Conservation (phyloP, 345 rosid genomes). For the Brassica carinata region DNA sequence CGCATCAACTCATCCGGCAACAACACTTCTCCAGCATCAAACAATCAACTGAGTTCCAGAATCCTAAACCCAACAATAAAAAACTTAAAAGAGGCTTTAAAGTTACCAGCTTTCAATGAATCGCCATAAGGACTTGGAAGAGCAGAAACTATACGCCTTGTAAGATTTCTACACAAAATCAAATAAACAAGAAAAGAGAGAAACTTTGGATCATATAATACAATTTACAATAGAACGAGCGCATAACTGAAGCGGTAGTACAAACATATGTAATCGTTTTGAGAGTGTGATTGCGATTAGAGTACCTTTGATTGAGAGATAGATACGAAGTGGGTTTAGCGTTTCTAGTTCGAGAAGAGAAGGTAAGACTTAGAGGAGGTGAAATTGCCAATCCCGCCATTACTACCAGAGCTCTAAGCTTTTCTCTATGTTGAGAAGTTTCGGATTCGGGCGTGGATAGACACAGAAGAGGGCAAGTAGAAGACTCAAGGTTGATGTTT, state of each 20-base stretch:
- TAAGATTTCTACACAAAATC: conserved; percentile 41
- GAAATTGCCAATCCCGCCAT: conserved; percentile 60
- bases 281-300: background rate
- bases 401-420: conserved; percentile 23
- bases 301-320: conserved; percentile 45
- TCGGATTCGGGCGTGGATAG: conserved; percentile 36
- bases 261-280: background rate
- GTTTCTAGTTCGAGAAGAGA: conserved; percentile 38
- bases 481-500: conserved; percentile 22
- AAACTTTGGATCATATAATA: background rate
- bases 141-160: conserved; percentile 44
- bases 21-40: background rate
- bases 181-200: background rate
- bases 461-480: conserved; percentile 19
- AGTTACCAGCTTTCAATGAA: conserved; percentile 43
- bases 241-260: background rate
- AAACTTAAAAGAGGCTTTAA: background rate
- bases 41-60: background rate
- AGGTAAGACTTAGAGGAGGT: conserved; percentile 39
- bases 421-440: background rate
- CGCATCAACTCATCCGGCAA: background rate
- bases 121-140: conserved; percentile 47
- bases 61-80: background rate
- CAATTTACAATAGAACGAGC: background rate
- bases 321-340: conserved; percentile 33